These are phyloP conservation scores for Fusarium siculi DNA, from an alignment of 2,329 filamentous ascomycete genomes.

Conservation along the genomic window DNA sequence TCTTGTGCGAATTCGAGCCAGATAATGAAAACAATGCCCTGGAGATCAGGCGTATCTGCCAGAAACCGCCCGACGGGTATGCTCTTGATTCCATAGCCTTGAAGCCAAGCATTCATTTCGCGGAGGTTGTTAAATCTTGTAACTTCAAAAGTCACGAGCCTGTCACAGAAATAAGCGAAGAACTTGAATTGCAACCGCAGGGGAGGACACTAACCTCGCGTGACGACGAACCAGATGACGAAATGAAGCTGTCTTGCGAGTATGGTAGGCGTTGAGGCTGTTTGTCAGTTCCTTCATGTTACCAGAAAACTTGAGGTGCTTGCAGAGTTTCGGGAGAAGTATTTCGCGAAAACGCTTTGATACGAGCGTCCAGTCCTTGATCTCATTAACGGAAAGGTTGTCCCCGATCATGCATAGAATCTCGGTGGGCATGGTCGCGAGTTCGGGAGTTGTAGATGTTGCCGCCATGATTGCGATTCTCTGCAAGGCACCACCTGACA, in stretches of 20 bases:
- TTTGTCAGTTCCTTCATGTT: background rate
- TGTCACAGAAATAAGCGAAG: background rate
- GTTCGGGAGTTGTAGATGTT: background rate
- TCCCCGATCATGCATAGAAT: background rate
- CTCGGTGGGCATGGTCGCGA: background rate
- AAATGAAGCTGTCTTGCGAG: rapidly evolving
- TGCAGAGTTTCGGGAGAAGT: background rate
- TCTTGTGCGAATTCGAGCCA: too few relatives aligned
- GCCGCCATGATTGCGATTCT: background rate
- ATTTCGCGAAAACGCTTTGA: background rate
- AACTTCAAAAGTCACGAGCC: background rate
- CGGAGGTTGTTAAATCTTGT: rapidly evolving
- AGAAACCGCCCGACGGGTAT: background rate
- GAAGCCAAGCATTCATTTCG: background rate
- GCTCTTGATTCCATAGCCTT: rapidly evolving
- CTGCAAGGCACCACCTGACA: background rate
- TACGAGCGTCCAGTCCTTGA: background rate
- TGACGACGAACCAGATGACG: background rate
- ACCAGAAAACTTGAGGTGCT: background rate
- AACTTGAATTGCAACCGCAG: background rate
- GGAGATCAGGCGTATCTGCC: background rate
- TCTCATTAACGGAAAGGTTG: background rate
- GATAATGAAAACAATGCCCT: background rate
- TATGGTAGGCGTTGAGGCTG: background rate
- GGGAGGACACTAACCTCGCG: background rate